These are phyloP conservation scores for Jamesozyma jinghongensis DNA, from an alignment of 805 yeast genomes.

Conservation along the genomic window DNA sequence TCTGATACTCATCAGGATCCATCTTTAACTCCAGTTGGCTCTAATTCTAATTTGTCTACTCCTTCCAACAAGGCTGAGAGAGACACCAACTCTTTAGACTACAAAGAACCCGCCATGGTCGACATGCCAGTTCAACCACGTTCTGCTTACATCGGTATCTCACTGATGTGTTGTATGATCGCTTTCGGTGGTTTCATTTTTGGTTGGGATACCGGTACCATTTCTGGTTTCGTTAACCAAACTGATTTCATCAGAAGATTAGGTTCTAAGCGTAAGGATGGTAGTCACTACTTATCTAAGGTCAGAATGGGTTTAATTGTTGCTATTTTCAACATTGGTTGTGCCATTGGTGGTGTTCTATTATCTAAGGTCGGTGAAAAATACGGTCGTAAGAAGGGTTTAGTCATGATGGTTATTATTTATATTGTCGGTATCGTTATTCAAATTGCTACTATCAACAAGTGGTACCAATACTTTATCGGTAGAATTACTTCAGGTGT, in stretches of 20 bases:
- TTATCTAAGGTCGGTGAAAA: constrained; percentile 1
- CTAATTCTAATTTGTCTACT: constrained; percentile 16
- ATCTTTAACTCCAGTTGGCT: constrained; percentile 22
- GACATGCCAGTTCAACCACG: not conserved
- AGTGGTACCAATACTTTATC: constrained; percentile 1
- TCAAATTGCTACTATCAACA: constrained; percentile 1
- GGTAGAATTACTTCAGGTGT: constrained; percentile 2
- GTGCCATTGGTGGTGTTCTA: constrained; percentile 1
- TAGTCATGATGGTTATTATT: not conserved
- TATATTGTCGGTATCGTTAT: constrained; percentile 1
- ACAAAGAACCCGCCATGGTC: not conserved
- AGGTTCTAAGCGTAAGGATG: not conserved
- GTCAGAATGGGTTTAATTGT: constrained; percentile 1
- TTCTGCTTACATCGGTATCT: not conserved
- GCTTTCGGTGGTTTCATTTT: constrained; percentile 2
- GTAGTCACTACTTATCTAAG: not conserved
- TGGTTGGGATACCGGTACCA: constrained; percentile 3
- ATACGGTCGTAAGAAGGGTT: constrained; percentile 1
- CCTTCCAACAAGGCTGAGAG: constrained; percentile 22
- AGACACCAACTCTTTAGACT: constrained; percentile 7
- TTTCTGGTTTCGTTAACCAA: constrained; percentile 1
- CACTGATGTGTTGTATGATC: not conserved
- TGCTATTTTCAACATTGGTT: constrained; percentile 2
- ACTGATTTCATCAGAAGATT: constrained; percentile 2
- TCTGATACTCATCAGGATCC: constrained; percentile 3